These are phyloP conservation scores for Corchorus olitorius DNA, from an alignment of 345 rosid genomes.

Conservation along the genomic window DNA sequence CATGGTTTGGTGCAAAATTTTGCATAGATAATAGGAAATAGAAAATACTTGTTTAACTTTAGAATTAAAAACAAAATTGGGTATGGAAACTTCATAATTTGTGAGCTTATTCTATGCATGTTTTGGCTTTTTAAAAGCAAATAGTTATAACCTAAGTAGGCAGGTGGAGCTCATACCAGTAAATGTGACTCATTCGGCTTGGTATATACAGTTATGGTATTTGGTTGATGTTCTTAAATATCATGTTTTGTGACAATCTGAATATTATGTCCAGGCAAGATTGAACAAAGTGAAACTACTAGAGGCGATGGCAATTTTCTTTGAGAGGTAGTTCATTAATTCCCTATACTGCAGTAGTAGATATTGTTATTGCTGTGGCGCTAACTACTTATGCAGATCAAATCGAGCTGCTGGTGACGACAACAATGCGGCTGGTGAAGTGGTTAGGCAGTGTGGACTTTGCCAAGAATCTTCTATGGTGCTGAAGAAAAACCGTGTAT, in stretches of 20 bases:
- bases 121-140: constrained; percentile 10
- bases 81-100: not conserved
- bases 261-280: constrained; percentile 62
- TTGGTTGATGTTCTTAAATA: not conserved
- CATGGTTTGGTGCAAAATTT: not conserved
- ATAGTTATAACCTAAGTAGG: not conserved
- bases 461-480: constrained; percentile 90
- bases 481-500: constrained; percentile 81
- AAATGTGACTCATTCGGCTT: too few relatives aligned
- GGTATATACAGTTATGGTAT: not conserved
- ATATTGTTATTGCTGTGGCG: constrained; percentile 18
- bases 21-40: not conserved
- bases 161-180: too few relatives aligned
- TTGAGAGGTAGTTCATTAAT: constrained; percentile 62
- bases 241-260: constrained; percentile 19
- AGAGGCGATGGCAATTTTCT: constrained; percentile 90
- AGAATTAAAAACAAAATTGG: too few relatives aligned
- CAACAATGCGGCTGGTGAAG: constrained; percentile 56
- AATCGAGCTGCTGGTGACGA: constrained; percentile 65
- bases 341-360: constrained; percentile 11
- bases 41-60: too few relatives aligned
- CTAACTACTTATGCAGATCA: constrained; percentile 47
- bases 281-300: constrained; percentile 71
- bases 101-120: not conserved
- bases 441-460: constrained; percentile 69